A percentile compares a stretch with the other conserved stretches of the same genome.
Conservation (phyloP, 306 rosid species). For the Crotalaria pallida region DNA sequence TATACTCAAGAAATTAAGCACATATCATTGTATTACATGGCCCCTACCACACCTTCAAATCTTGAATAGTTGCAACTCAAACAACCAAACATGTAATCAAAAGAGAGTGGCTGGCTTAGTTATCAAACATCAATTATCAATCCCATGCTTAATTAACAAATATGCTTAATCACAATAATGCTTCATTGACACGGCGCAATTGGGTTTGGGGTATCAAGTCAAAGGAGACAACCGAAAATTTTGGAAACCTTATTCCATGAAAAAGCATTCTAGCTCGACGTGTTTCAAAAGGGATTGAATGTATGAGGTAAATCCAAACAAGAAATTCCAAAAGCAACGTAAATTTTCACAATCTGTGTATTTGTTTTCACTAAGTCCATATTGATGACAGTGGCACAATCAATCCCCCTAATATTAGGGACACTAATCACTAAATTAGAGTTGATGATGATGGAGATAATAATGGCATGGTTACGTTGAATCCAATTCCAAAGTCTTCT, state of each 20-base stretch:
- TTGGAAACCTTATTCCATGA: conserved; percentile 5
- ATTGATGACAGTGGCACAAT: background rate
- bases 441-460: background rate
- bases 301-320: conserved; percentile 21
- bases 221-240: conserved; percentile 23
- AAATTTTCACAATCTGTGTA: background rate
- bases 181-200: conserved; percentile 35
- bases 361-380: background rate
- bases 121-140: conserved; percentile 28
- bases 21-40: conserved; percentile 29
- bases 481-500: background rate
- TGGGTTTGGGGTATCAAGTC: conserved; percentile 23
- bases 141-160: conserved; percentile 17
- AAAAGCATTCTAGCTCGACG: conserved; percentile 16
- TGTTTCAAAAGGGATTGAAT: conserved; percentile 22
- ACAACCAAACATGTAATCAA: conserved; percentile 27
- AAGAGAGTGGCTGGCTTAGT: conserved; percentile 29
- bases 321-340: conserved; percentile 14
- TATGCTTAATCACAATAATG: conserved; percentile 19
- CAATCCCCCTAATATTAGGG: background rate
- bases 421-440: conserved; percentile 13
- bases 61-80: conserved; percentile 20
- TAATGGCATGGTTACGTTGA: conserved; percentile 11
- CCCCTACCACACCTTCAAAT: conserved; percentile 22
- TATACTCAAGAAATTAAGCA: conserved; percentile 5